Evolutionary conservation across 306 rosid species (phyloP).

Genomic region (Mimosa bimucronata): DNA sequence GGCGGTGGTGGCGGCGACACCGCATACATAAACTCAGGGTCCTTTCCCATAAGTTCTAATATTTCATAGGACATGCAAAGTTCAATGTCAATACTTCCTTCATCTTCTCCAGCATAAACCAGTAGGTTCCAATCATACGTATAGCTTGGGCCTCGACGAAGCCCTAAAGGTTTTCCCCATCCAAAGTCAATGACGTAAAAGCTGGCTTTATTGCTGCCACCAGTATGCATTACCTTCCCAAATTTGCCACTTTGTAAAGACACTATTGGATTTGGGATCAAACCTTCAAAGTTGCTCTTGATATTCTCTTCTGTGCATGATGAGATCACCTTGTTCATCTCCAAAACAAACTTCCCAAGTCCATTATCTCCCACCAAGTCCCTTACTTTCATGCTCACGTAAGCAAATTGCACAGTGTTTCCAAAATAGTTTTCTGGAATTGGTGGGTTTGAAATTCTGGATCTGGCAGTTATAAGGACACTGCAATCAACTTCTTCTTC

Average conservation of each 20-base stretch:
- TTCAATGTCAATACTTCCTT: background rate
- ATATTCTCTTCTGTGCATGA: background rate
- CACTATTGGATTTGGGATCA: background rate
- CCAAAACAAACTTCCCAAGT: background rate
- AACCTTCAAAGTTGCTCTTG: background rate
- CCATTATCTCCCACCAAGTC: background rate
- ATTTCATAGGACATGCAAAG: background rate
- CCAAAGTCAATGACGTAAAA: background rate
- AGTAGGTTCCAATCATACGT: background rate
- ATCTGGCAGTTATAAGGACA: background rate
- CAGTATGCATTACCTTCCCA: background rate
- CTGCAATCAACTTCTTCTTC: background rate
- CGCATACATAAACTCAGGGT: background rate
- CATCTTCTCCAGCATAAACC: background rate
- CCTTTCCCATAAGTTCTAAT: background rate
- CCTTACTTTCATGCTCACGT: background rate
- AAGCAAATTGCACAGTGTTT: background rate
- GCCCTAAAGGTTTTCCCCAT: background rate
- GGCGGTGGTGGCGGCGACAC: conserved; percentile 1
- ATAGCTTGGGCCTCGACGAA: background rate
- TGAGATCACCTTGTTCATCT: background rate
- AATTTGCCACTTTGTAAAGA: background rate
- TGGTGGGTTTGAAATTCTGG: background rate
- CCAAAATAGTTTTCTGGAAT: background rate
- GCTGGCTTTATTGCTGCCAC: background rate